Evolutionary conservation across 306 rosid species (phyloP), one percentile per base, ranked within the genome.

Genomic region (Herpetospermum pedunculosum): DNA sequence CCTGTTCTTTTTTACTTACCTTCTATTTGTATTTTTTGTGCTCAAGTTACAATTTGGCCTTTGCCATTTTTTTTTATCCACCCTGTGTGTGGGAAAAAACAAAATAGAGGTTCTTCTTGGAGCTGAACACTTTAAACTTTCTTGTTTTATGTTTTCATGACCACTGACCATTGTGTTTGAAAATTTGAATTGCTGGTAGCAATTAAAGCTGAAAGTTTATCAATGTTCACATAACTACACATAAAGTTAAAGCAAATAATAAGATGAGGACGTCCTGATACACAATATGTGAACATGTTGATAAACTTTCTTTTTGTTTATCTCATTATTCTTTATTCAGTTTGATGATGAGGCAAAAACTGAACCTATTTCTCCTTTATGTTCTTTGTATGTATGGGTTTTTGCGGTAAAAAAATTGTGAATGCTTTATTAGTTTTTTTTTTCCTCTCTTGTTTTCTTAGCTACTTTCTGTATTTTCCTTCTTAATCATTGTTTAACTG

Each of bases 401-500:
- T 58, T 29, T 64, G 32, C 13, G 35, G 25, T 13, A 40, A 23
- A 23, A 10, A 38, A 65, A 21, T 40, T 65, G 34, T 21, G 40
- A 69, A 15, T 28, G 23, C 11, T 69, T 25, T 15, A 12, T 67
- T 67, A 21, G 46, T 35, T 35, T 49, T 16, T 43, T 43, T 48
- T 50, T 10, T 19, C 37, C 62, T 21, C 19, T 38, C 41, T 13
- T 5, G 14, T 52, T 62, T 53, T 9, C 18, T 21, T 23, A 9
- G 32, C 74, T 70, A 29, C 40, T 15, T 43, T 29, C 57, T 70
- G 8, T 28, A 59, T 30, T 50, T 38, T n/a, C 44, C 37, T 37
- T 18, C 26, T 76, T 52, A 63, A 63, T 23, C 57, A 59, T 77
- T 80, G 44, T 72, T 82, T 76, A n/a, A 41, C 63, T 84, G 90